Base-by-base conservation (phyloP, 805 yeast genomes). In the Wickerhamiella qilinensis region DNA sequence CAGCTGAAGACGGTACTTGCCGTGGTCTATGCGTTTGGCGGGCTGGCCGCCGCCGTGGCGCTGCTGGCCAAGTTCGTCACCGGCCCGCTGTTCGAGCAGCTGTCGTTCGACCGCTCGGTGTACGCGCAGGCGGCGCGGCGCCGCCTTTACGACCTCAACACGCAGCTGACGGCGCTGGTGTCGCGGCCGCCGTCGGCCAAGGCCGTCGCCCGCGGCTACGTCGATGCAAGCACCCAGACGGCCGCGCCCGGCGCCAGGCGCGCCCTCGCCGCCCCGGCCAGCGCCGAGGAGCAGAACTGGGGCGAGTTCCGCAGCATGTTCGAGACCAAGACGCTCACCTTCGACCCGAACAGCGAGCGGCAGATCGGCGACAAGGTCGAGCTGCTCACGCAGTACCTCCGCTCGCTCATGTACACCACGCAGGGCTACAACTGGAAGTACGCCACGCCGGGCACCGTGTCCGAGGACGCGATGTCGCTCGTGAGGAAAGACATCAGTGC, bases 81-180 rank as follows among this genome's bases (percentile, higher is more conserved):
- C n/a, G 41, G 42, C 21, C 62, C 62, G 27, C 51, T 57, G 35
- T 48, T 54, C 32, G 48, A 46, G 16, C 57, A 57, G 45, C 53
- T 57, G 9, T 47, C 57, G 4, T 46, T 20, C 22, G 58, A 53
- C 38, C 56, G 62, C 28, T 40, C 51, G n/a, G 45, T 46, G 15
- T 51, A 53, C 35, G 53, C 54, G 11, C 45, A 41, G 19, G 49
- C 46, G 28, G 55, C 55, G 8, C 48, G 52, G 3, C 38, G 40
- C n/a, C 40, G 47, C 24, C 48, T 55, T 17, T 35, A 36, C 19
- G 34, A 42, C 20, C 44, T 56, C 30, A 55, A 54, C 34, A 40
- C 48, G 8, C 38, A 33, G 33, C 37, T 57, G 6, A 6, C 33
- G 8, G 20, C 20, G 17, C 20, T 28, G 30, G 49, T 51, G 7